Evolutionary conservation across 1,284 basidiomycete genomes (phyloP).

Genomic region (Irpex sp.): DNA sequence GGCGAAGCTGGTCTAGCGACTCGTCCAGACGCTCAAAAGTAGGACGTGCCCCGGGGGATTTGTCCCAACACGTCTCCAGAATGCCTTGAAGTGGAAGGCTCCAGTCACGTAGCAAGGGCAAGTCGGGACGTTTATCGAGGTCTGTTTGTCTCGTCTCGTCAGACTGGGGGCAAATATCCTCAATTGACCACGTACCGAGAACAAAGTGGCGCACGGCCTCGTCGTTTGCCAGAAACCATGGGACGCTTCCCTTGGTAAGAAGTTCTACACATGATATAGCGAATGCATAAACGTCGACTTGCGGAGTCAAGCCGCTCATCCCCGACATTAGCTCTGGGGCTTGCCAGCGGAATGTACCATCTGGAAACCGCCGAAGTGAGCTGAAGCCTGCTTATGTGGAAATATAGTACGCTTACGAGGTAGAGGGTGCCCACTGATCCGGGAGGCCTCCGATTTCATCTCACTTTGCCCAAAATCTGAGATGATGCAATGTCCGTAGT

Average conservation of each 20-base stretch:
- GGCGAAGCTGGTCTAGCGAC: slow-evolving; percentile 36
- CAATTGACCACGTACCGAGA: slow-evolving; percentile 39
- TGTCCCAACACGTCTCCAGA: slow-evolving; percentile 48
- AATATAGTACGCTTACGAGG: slow-evolving; percentile 43
- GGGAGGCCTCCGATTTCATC: slow-evolving; percentile 67
- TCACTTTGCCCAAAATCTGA: slow-evolving; percentile 79
- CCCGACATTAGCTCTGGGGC: slow-evolving; percentile 69
- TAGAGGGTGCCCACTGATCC: slow-evolving; percentile 48
- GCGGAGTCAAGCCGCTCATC: slow-evolving; percentile 44
- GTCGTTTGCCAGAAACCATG: slow-evolving; percentile 61
- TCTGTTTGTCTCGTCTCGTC: slow-evolving; percentile 30
- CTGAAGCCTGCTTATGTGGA: not conserved
- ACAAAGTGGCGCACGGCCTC: slow-evolving; percentile 56
- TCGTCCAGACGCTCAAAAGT: slow-evolving; percentile 42
- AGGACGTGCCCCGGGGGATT: slow-evolving; percentile 41
- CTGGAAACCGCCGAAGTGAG: slow-evolving; percentile 24
- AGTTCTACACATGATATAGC: slow-evolving; percentile 72
- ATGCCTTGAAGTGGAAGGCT: slow-evolving; percentile 32
- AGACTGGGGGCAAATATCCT: not conserved
- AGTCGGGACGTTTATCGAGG: slow-evolving; percentile 49
- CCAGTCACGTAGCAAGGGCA: slow-evolving; percentile 37
- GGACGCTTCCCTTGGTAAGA: slow-evolving; percentile 57
- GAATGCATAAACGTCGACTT: slow-evolving; percentile 72
- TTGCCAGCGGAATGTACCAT: slow-evolving; percentile 68
- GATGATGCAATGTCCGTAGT: slow-evolving; percentile 61